Conservation (phyloP, 805 yeast genomes). For the Wickerhamiella alocasiicola region DNA sequence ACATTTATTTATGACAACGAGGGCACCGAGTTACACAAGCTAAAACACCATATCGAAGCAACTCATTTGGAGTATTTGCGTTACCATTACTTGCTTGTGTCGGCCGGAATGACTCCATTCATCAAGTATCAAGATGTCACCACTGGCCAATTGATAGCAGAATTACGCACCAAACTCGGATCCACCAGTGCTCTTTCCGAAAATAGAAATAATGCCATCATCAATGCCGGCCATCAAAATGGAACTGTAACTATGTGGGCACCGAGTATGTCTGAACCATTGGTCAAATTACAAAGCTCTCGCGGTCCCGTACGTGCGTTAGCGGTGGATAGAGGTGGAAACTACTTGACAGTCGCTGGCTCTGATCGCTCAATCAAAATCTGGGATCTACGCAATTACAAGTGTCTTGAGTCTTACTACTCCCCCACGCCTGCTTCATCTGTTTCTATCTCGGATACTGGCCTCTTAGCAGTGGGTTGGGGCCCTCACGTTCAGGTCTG, state of each 20-base stretch:
- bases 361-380: conserved; percentile 73
- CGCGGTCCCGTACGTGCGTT: conserved; percentile 80
- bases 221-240: conserved; percentile 85
- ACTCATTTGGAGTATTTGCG: conserved; percentile 79
- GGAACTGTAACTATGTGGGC: conserved; percentile 93
- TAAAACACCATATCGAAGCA: conserved; percentile 80
- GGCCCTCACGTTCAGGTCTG: conserved; percentile 91
- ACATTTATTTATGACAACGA: conserved; percentile 82
- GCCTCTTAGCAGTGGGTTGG: conserved; percentile 81
- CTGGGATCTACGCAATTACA: conserved; percentile 85
- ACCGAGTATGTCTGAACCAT: conserved; percentile 73
- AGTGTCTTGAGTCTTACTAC: conserved; percentile 59
- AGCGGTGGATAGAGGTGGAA: conserved; percentile 83
- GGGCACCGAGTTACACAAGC: conserved; percentile 84
- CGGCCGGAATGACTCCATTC: conserved; percentile 83
- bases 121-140: conserved; percentile 90
- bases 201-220: conserved; percentile 91
- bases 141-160: conserved; percentile 77
- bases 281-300: conserved; percentile 67
- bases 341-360: conserved; percentile 87
- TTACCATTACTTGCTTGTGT: conserved; percentile 74
- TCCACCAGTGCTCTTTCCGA: conserved; percentile 81
- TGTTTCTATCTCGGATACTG: conserved; percentile 73
- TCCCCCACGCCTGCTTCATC: conserved; percentile 78
- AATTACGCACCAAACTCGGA: conserved; percentile 75